Conservation (phyloP, 2,329 filamentous ascomycete genomes). For the Neonectria ditissima region DNA sequence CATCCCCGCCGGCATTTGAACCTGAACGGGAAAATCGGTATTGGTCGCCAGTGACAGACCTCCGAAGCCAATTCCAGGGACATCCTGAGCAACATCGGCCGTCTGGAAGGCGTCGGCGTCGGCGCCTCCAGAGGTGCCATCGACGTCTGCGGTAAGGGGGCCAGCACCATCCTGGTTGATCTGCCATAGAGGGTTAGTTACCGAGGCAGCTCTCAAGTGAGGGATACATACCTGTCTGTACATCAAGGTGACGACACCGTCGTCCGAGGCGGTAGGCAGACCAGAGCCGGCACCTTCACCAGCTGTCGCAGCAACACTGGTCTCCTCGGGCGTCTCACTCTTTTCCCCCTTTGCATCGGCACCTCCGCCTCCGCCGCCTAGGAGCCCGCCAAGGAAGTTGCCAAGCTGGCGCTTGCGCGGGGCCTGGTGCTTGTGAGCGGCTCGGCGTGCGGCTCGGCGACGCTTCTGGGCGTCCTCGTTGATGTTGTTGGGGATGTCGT, state of each 20-base stretch:
- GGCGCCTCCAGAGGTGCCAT: constrained; percentile 72
- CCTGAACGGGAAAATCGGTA: constrained; percentile 73
- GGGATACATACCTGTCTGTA: constrained; percentile 62
- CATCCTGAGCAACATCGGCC: constrained; percentile 58
- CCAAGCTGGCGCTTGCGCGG: constrained; percentile 47
- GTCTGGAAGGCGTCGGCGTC: constrained; percentile 70
- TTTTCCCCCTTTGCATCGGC: constrained; percentile 50
- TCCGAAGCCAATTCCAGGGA: constrained; percentile 64
- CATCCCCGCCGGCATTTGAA: constrained; percentile 77
- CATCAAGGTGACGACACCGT: constrained; percentile 71
- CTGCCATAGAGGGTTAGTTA: constrained; percentile 48
- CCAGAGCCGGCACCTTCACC: constrained; percentile 66
- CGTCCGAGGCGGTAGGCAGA: constrained; percentile 70
- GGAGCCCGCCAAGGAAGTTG: constrained; percentile 36
- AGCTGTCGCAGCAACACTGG: constrained; percentile 64
- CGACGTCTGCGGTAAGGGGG: constrained; percentile 69
- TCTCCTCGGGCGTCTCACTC: constrained; percentile 58
- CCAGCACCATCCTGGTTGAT: constrained; percentile 79
- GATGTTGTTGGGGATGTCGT: constrained; percentile 52
- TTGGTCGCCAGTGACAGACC: constrained; percentile 70
- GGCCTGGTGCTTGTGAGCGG: constrained; percentile 20
- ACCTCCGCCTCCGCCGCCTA: constrained; percentile 43
- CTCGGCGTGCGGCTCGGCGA: constrained; percentile 16
- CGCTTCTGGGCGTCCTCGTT: constrained; percentile 34
- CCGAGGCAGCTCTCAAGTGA: constrained; percentile 23